Base-by-base conservation (phyloP, 73 alveolate species). In the Symbiodinium pilosum region DNA sequence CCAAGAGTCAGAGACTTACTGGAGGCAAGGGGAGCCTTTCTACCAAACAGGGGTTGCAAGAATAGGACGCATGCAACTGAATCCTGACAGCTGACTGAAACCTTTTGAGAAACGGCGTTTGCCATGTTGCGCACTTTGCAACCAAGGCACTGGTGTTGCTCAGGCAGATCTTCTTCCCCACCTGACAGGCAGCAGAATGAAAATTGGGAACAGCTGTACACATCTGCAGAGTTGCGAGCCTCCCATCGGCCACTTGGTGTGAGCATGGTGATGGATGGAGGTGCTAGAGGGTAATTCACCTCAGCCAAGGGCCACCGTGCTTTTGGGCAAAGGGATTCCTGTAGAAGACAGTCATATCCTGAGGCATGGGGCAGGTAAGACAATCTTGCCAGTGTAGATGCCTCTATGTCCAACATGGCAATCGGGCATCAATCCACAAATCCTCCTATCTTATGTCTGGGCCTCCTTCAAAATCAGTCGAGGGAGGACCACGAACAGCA, bases 201-300 rank as follows among this genome's bases (percentile, higher is more conserved):
- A n/a, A n/a, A 47, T 14, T 47, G 59, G 59, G 59, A 47, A 14
- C 59, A 64, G 36, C 28, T 64, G 77, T 16, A 64, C 3, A 64
- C 21, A 24, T 36, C 32, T 21, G 77, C 36, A 2, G 4, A 2
- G 30, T 28, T 26, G n/a, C 99, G 85, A 98, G 96, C 99, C 99
- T 99, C 99, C 99, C 99, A 99, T 75, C 99, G 99, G 75, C 99
- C 99, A 92, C 99, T 99, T 44, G 99, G 99, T 44, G 99, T 99
- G 86, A 99, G 99, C 73, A 99, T 99, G 99, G 99, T 99, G 93
- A 99, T 99, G 87, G 95, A 96, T n/a, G 99, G 99, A 7, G 99
- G 99, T 84, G 99, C 99, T 99, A 99, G 99, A n/a, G 99, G 99
- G 93, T 99, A 99, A 42, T 99, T 99, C 99, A 99, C 99, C 47